Evolutionary conservation across 768 basidiomycete species (phyloP).

Genomic region (Collybiopsis luxurians): DNA sequence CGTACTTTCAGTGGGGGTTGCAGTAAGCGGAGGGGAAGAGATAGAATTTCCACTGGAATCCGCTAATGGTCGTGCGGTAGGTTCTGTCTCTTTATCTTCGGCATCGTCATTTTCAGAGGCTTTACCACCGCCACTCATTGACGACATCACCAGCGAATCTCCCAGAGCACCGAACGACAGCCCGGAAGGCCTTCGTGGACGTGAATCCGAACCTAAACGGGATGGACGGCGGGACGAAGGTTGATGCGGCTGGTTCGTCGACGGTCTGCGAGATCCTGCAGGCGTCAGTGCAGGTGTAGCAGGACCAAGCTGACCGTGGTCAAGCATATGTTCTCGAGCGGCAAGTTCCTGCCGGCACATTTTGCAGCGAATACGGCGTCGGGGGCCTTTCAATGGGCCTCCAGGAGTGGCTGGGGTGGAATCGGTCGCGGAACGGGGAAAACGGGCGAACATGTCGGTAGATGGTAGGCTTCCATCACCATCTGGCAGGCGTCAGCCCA

Average conservation of each 20-base stretch:
- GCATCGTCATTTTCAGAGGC: constrained; percentile 6
- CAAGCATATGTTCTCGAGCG: constrained; percentile 89
- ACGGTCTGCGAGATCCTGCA: constrained; percentile 43
- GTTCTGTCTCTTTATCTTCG: constrained; percentile 17
- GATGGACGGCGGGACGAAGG: constrained; percentile 18
- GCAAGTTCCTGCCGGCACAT: constrained; percentile 91
- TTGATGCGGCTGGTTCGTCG: constrained; percentile 17
- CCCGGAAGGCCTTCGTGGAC: constrained; percentile 31
- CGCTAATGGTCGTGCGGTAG: constrained; percentile 11
- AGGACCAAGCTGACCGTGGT: constrained; percentile 78
- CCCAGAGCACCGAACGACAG: constrained; percentile 20
- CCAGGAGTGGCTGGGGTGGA: constrained; percentile 60
- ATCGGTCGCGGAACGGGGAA: constrained; percentile 62
- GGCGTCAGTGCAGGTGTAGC: constrained; percentile 55
- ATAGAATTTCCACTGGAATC: not conserved
- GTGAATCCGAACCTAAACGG: constrained; percentile 18
- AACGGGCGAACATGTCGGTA: constrained; percentile 75
- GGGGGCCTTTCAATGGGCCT: constrained; percentile 38
- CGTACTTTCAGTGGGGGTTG: constrained; percentile 7
- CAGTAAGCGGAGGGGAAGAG: constrained; percentile 4
- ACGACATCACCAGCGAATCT: constrained; percentile 38
- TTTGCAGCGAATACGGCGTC: constrained; percentile 81
- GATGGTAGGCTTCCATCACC: constrained; percentile 67
- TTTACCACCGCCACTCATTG: not conserved
- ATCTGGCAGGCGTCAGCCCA: constrained; percentile 43